Evolutionary conservation across 2,329 filamentous ascomycete species (phyloP).

Genomic region (Ophiobolus disseminans): DNA sequence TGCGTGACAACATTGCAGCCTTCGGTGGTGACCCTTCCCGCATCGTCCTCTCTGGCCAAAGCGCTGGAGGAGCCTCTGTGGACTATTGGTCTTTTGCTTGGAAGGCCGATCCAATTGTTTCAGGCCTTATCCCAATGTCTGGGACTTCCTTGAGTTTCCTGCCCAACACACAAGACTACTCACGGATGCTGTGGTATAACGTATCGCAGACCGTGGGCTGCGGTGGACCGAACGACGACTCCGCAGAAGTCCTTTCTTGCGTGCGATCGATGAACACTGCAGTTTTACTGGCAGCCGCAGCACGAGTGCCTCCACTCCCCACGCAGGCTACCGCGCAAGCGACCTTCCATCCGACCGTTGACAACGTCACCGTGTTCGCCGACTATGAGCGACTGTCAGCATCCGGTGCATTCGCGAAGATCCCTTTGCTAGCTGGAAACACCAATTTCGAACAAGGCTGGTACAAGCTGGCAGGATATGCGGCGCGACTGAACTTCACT

Average conservation of each 20-base stretch:
- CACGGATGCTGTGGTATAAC: conserved; percentile 42
- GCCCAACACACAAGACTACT: conserved; percentile 33
- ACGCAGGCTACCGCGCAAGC: conserved; percentile 31
- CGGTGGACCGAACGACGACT: conserved; percentile 28
- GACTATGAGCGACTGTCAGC: conserved; percentile 35
- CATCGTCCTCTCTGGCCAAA: conserved; percentile 51
- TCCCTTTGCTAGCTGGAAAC: conserved; percentile 33
- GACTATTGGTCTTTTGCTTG: conserved; percentile 61
- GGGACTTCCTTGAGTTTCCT: conserved; percentile 52
- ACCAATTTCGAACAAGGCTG: conserved; percentile 35
- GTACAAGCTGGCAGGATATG: conserved; percentile 36
- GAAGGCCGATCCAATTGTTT: conserved; percentile 57
- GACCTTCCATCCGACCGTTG: conserved; percentile 41
- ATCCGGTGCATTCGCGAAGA: conserved; percentile 31
- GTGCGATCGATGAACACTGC: conserved; percentile 41
- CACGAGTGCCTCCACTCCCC: conserved; percentile 33
- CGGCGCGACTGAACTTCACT: conserved; percentile 26
- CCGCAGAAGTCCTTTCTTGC: conserved; percentile 43
- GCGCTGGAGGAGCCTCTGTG: conserved; percentile 49
- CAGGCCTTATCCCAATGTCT: conserved; percentile 57
- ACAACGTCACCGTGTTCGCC: conserved; percentile 38
- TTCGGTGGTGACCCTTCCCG: conserved; percentile 51
- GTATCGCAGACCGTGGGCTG: conserved; percentile 50
- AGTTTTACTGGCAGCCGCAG: conserved; percentile 32
- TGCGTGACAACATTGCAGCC: conserved; percentile 49